Conservation (phyloP, 2,329 filamentous ascomycete species). For the Penicillium thymicola region DNA sequence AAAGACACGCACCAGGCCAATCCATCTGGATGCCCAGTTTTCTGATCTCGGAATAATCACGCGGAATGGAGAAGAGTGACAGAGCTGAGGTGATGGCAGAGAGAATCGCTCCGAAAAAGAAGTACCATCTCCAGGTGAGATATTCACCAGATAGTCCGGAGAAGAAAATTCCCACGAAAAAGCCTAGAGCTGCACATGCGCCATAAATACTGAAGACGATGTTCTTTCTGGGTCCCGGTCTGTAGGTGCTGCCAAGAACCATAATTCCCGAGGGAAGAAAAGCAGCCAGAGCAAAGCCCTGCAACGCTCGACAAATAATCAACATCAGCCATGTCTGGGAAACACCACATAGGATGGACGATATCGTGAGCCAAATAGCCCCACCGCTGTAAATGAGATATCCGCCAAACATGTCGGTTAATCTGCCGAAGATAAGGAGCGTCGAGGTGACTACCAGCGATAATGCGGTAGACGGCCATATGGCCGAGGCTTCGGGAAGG, state of each 20-base stretch:
- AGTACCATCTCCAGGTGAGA: slow-evolving; percentile 63
- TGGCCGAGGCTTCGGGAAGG: slow-evolving; percentile 63
- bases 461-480: slow-evolving; percentile 54
- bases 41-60: slow-evolving; percentile 35
- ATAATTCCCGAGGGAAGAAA: slow-evolving; percentile 68
- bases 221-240: slow-evolving; percentile 67
- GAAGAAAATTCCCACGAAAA: slow-evolving; percentile 60
- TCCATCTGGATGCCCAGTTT: slow-evolving; percentile 60
- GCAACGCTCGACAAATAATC: slow-evolving; percentile 69
- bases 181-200: slow-evolving; percentile 49
- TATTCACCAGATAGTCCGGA: slow-evolving; percentile 58
- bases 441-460: slow-evolving; percentile 50
- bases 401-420: slow-evolving; percentile 62
- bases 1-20: slow-evolving; percentile 60
- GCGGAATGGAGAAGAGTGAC: slow-evolving; percentile 49
- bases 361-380: slow-evolving; percentile 61
- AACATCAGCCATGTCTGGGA: slow-evolving; percentile 66
- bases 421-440: slow-evolving; percentile 53
- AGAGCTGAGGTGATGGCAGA: slow-evolving; percentile 46
- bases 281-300: slow-evolving; percentile 70
- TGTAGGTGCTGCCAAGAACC: slow-evolving; percentile 62
- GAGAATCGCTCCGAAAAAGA: slow-evolving; percentile 61
- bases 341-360: slow-evolving; percentile 69
- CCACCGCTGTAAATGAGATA: slow-evolving; percentile 64
- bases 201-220: slow-evolving; percentile 61